Evolutionary conservation across 1,284 basidiomycete species (phyloP).

Genomic region (Sutorius eximius): DNA sequence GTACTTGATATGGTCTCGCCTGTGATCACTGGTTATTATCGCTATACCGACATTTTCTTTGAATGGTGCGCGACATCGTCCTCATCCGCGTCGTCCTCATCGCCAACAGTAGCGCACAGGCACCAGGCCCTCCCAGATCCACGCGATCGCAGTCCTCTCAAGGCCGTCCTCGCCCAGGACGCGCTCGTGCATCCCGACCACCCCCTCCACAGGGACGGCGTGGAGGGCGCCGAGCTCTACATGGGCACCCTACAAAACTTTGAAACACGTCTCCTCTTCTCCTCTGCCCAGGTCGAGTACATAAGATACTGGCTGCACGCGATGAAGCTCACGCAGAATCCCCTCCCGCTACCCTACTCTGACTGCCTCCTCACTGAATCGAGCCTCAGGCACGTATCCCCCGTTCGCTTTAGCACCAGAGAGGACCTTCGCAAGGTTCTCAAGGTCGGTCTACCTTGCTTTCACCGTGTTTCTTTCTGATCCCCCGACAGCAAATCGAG

Average conservation of each 20-base stretch:
- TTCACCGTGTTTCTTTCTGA: conserved; percentile 1
- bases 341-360: conserved; percentile 69
- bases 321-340: conserved; percentile 62
- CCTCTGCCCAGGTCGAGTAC: conserved; percentile 82
- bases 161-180: conserved; percentile 65
- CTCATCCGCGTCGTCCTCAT: background rate
- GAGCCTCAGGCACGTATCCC: conserved; percentile 55
- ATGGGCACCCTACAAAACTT: conserved; percentile 73
- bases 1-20: conserved; percentile 33
- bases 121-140: conserved; percentile 44
- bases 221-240: conserved; percentile 67
- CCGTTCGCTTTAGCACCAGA: conserved; percentile 56
- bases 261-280: conserved; percentile 72
- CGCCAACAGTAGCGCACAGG: conserved; percentile 33
- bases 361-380: conserved; percentile 63
- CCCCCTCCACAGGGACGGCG: conserved; percentile 63
- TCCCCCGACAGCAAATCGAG: conserved; percentile 54
- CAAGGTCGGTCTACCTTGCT: conserved; percentile 44
- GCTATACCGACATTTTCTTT: conserved; percentile 78
- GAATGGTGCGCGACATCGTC: conserved; percentile 50
- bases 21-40: conserved; percentile 68
- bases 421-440: conserved; percentile 54
- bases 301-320: conserved; percentile 80
- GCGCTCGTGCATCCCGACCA: conserved; percentile 68
- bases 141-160: conserved; percentile 62